Evolutionary conservation across 345 rosid species (phyloP), one percentile per base, ranked within the genome.

Genomic region (Adansonia digitata): DNA sequence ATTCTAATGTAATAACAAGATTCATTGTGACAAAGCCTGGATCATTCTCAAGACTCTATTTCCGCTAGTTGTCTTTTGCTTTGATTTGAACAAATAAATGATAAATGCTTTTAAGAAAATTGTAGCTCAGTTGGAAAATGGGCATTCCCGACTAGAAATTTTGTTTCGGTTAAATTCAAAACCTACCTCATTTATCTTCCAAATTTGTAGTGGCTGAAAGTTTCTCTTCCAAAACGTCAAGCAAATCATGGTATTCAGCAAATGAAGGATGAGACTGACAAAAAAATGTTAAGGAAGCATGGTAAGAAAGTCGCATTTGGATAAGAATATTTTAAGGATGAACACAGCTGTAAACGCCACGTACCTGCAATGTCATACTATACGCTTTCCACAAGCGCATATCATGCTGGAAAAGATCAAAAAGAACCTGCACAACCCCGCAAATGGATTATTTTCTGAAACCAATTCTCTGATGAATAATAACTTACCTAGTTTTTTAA

Each of bases 301-400:
- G 8, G 73, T 24, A 26, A 17, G 61, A 51, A 15, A 45, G 42
- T 71, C 24, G 74, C 70, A 65, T 31, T 68, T 51, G 39, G 57
- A 64, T 43, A 55, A 2, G 42, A 35, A 51, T 31, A 53, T 27
- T 17, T 18, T 14, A 27, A 48, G 39, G 27, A 64, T 40, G 3
- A 17, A 13, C 48, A 13, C 37, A 12, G 27, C 18, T 0, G 39
- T 17, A 39, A 34, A 73, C 70, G 40, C 35, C 1, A 29, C 74
- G 4, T 78, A 90, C 96, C 94, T 90, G 87, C 78, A 94, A 89
- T 11, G 96, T 92, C 72, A 85, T 62, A 75, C 91, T 80, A 76
- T 94, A 94, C 60, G 98, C 98, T 84, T 84, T 79, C 97, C 98
- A 94, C 49, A 94, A 73, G 67, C 95, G 88, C 82, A 76, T 66